Base-by-base conservation (phyloP, 352 stramenopile species). In the Phytopythium montanum region DNA sequence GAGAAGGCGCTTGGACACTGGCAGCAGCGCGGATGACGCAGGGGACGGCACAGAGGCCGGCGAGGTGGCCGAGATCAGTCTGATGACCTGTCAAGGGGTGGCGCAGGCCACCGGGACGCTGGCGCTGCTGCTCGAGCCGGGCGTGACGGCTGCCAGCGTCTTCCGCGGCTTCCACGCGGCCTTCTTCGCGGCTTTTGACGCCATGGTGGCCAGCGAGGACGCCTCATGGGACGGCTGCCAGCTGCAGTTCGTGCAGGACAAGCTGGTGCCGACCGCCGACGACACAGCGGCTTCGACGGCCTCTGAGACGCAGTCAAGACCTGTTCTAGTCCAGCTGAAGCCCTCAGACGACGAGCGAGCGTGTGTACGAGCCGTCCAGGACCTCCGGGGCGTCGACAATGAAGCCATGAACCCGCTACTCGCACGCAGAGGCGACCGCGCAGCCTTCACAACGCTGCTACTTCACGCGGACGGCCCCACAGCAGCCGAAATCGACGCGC, bases 101-200 rank as follows among this genome's bases (percentile, higher is more conserved):
- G 62, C 73, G 25, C 49, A 69, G 36, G 51, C 69, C 6, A 42
- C 54, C 38, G 65, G 70, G 53, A 64, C 72, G 33, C 56, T 85
- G 54, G 70, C 70, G 46, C 83, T 88, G 29, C 61, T 72, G 42
- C 64, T 76, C 10, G 64, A 56, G 41, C 44, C 74, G 18, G 69
- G 64, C 2, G 64, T 54, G 19, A 36, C 61, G 28, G 42, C 64
- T 5, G 31, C 61, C 2, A 71, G 74, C 33, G 72, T 87, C 36
- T 84, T 89, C 31, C 59, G 56, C 21, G 72, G 67, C 31, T 88
- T 90, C 56, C 68, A 87, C 54, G 66, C 75, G 21, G 70, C 78
- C 13, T 90, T 90, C 54, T 88, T 88, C 65, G 44, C 60, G 12
- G 81, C 79, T 28, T 89, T 85, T 42, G 76, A 93, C 67, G 69